Percentiles rank a stretch among this genome's conserved stretches.
Conservation (phyloP, 192 early-diverging fungal genomes). For the Backusella australiensis region DNA sequence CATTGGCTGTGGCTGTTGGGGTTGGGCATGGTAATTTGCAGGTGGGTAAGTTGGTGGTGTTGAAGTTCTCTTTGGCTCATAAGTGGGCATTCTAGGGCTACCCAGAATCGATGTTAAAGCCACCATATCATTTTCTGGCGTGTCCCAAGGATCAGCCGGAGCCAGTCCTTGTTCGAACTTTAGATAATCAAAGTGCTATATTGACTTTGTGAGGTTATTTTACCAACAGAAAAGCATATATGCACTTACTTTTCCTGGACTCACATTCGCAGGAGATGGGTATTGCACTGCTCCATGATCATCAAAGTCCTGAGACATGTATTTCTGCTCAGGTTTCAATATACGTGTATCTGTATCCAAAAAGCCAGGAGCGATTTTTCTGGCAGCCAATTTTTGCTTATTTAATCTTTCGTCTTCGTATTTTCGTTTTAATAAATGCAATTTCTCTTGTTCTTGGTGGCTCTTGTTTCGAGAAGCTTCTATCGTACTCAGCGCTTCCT, state of each 20-base stretch:
- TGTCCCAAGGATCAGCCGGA: constrained; percentile 62
- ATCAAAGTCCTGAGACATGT: background rate
- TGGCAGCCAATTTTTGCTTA: constrained; percentile 47
- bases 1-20: constrained; percentile 4
- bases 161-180: constrained; percentile 67
- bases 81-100: constrained; percentile 7
- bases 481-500: constrained; percentile 44
- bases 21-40: background rate
- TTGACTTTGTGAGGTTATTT: background rate
- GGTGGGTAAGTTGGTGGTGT: constrained; percentile 1
- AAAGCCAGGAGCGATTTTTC: constrained; percentile 66
- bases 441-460: constrained; percentile 26
- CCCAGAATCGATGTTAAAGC: constrained; percentile 53
- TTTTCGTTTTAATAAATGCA: constrained; percentile 30
- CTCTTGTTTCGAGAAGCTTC: constrained; percentile 32
- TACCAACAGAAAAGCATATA: background rate
- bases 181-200: constrained; percentile 45
- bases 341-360: constrained; percentile 59
- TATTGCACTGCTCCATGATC: background rate
- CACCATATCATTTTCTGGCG: constrained; percentile 53
- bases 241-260: constrained; percentile 2
- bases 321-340: constrained; percentile 37
- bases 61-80: background rate
- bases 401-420: constrained; percentile 45
- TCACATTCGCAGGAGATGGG: background rate